Conservation (phyloP, 148 eudicot species). For the Salicornia ramosissima region DNA sequence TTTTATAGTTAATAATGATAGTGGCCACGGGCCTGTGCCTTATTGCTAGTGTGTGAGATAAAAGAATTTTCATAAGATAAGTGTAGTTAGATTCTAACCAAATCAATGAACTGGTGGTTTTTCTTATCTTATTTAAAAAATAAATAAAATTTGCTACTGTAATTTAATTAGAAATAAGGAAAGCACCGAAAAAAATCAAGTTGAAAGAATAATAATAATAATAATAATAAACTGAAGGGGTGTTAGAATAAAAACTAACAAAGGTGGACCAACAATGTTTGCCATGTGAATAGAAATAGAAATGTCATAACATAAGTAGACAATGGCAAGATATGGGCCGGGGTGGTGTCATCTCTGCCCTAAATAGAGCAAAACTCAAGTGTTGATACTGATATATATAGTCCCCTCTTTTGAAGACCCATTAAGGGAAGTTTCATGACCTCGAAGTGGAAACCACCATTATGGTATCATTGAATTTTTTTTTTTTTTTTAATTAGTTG, state of each 20-base stretch:
- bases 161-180: too few relatives aligned
- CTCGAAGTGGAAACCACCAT: conserved; percentile 21
- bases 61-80: too few relatives aligned
- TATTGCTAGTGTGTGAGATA: too few relatives aligned
- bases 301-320: conserved; percentile 3
- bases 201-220: too few relatives aligned
- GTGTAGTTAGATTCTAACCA: too few relatives aligned
- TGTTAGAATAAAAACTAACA: background rate
- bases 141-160: too few relatives aligned
- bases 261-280: conserved; percentile 39
- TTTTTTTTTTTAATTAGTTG: background rate
- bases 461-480: conserved; percentile 15
- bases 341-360: conserved; percentile 35
- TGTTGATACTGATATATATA: background rate
- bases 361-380: conserved; percentile 10
- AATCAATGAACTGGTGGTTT: too few relatives aligned
- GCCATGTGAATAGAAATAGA: conserved; percentile 29
- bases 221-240: too few relatives aligned
- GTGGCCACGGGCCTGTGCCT: too few relatives aligned
- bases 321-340: conserved; percentile 28
- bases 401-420: conserved; percentile 12
- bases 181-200: too few relatives aligned
- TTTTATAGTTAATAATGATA: too few relatives aligned
- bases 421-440: conserved; percentile 15
- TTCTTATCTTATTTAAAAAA: too few relatives aligned